Base-by-base conservation (phyloP, 495 filamentous ascomycete species). In the Glarea lozoyensis region DNA sequence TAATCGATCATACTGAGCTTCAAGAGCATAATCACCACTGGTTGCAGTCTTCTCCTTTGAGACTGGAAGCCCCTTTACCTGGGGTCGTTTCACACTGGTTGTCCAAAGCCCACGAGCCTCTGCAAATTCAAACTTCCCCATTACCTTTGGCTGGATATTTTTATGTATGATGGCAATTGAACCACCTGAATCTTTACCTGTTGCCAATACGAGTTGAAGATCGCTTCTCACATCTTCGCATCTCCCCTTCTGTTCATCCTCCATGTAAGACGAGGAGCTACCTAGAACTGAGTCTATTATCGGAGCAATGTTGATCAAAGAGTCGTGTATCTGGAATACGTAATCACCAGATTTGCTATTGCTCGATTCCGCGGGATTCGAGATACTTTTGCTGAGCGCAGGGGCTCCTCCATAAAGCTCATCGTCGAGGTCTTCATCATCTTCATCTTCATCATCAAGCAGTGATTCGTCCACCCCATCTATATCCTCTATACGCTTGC, bases 291-390 rank as follows among this genome's bases (percentile, higher is more conserved):
- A 59, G 46, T 84, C 81, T 41, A 73, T 75, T 42, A 95, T 76
- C 12, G 89, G 86, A 0, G 79, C 92, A 40, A 89, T 71, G 56
- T 79, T 94, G 13, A 75, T 54, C 17, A 97, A 66, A 16, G 62
- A 65, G 61, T 97, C 93, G 50, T 90, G 78, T 20, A 92, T 59
- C 38, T 73, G 72, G 50, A 97, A 90, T 25, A 64, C 64, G 45
- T 89, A 83, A 38, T 80, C 78, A 13, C 76, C 79, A 16, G 69
- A 59, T 54, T 68, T 72, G 19, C 49, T 55, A 21, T 46, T 55
- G 22, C 55, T 16, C 10, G 51, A 39, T 17, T 51, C 52, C 2
- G 50, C 37, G 31, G 57, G 37, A 21, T 43, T 44, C 45, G 55
- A 30, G 24, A 55, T 49, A 34, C 44, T 50, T 43, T 52, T 46